A percentile compares a stretch with the other conserved stretches of the same genome.
phyloP scores from a whole-genome alignment of 169 alveolate genomes.

The Babesia ovis region DNA sequence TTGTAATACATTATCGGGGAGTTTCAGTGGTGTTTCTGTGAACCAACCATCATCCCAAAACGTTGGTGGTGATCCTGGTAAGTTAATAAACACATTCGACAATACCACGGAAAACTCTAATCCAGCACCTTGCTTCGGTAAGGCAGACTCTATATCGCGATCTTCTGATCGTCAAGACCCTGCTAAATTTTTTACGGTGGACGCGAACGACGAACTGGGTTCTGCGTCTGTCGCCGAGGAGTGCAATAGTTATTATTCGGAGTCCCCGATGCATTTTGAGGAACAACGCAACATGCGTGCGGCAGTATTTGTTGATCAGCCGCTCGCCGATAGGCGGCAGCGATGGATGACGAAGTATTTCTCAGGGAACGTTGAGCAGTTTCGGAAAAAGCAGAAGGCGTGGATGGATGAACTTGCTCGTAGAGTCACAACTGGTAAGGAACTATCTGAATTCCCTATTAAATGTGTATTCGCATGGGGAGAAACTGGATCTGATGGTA shows the following conservation, averaged over 20 bases:
- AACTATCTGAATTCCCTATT: conserved; percentile 50
- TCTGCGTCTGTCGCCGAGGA: conserved; percentile 49
- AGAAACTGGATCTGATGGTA: conserved; percentile 39
- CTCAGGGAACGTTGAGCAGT: conserved; percentile 54
- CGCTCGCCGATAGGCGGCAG: conserved; percentile 20
- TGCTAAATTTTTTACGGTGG: conserved; percentile 7
- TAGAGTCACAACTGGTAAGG: neutral
- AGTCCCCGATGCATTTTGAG: neutral
- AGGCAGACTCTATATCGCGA: neutral
- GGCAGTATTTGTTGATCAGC: conserved; percentile 22
- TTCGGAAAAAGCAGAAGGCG: conserved; percentile 39
- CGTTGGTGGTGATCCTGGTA: neutral
- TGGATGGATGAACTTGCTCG: conserved; percentile 18
- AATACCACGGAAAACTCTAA: neutral
- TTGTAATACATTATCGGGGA: neutral
- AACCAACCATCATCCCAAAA: neutral
- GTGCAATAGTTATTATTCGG: conserved; percentile 1
- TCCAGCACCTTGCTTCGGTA: neutral
- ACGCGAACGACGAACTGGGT: conserved; percentile 57
- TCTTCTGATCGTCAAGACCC: neutral
- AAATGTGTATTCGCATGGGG: conserved; percentile 37
- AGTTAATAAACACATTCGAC: neutral
- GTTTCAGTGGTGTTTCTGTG: neutral
- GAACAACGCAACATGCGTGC: neutral
- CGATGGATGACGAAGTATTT: conserved; percentile 51